Conservation (phyloP, 805 yeast species). For the Metschnikowia proteae region DNA sequence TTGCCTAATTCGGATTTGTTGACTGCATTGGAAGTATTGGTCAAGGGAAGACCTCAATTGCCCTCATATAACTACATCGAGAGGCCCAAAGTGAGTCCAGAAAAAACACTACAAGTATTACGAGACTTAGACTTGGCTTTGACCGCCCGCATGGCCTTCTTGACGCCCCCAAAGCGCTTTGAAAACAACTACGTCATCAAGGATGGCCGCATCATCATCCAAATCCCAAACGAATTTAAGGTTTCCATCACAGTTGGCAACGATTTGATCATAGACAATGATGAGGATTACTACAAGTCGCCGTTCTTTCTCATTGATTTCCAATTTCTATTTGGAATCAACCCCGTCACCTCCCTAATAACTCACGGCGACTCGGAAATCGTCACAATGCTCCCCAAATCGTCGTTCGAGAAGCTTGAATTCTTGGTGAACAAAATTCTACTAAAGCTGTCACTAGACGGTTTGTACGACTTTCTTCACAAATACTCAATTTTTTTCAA, state of each 20-base stretch:
- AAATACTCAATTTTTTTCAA: conserved; percentile 62
- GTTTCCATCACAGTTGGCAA: conserved; percentile 67
- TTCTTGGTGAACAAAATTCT: conserved; percentile 52
- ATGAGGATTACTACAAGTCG: conserved; percentile 43
- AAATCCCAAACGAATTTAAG: conserved; percentile 61
- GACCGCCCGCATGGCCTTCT: conserved; percentile 69
- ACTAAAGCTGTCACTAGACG: conserved; percentile 42
- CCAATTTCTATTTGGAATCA: conserved; percentile 53
- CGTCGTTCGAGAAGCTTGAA: conserved; percentile 45
- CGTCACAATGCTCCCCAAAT: conserved; percentile 29
- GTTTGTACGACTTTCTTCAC: conserved; percentile 55
- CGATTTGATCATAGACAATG: conserved; percentile 44
- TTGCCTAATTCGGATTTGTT: conserved; percentile 86
- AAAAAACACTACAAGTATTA: conserved; percentile 56
- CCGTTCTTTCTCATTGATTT: conserved; percentile 80
- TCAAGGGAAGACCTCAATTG: conserved; percentile 70
- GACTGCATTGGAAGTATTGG: conserved; percentile 82
- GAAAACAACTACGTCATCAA: conserved; percentile 53
- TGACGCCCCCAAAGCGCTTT: conserved; percentile 63
- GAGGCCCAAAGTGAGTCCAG: conserved; percentile 47
- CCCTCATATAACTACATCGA: conserved; percentile 60
- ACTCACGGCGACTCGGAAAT: conserved; percentile 26
- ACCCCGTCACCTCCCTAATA: conserved; percentile 32
- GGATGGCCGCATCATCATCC: conserved; percentile 73
- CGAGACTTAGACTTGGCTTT: conserved; percentile 67